These are phyloP conservation scores for Monosporascus ibericus DNA, from an alignment of 2,329 filamentous ascomycete genomes.

Conservation along the genomic window DNA sequence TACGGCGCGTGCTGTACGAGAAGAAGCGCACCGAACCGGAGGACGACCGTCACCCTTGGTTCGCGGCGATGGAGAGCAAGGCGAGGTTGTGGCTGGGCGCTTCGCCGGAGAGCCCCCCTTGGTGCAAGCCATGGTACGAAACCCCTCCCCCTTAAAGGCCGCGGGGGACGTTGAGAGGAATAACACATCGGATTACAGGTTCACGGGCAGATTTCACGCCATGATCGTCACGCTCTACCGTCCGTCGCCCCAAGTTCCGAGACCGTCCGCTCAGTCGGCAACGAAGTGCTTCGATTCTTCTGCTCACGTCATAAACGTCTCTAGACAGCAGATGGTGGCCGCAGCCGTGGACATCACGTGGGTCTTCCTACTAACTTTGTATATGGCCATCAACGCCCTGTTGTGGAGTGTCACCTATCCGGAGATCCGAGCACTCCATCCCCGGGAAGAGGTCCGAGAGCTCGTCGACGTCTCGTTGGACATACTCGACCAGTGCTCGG, in stretches of 20 bases:
- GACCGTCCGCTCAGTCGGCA: constrained; percentile 74
- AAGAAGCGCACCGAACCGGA: constrained; percentile 71
- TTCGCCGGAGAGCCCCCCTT: constrained; percentile 61
- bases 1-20: constrained; percentile 79
- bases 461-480: constrained; percentile 71
- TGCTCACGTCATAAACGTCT: constrained; percentile 73
- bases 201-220: constrained; percentile 67
- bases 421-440: constrained; percentile 68
- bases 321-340: constrained; percentile 71
- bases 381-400: constrained; percentile 86
- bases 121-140: constrained; percentile 72
- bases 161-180: background rate
- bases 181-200: constrained; percentile 38
- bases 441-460: constrained; percentile 67
- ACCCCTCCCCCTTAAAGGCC: background rate
- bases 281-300: constrained; percentile 78
- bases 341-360: constrained; percentile 81
- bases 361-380: constrained; percentile 85
- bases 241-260: constrained; percentile 85
- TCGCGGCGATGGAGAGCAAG: constrained; percentile 69
- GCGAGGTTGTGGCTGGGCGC: constrained; percentile 73
- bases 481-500: constrained; percentile 71
- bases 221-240: constrained; percentile 85
- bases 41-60: constrained; percentile 83
- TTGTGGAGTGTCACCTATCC: constrained; percentile 88